A percentile compares a stretch with the other conserved stretches of the same genome.
Conservation (phyloP, 371 early-diverging fungal genomes). For the Lichtheimia corymbifera region DNA sequence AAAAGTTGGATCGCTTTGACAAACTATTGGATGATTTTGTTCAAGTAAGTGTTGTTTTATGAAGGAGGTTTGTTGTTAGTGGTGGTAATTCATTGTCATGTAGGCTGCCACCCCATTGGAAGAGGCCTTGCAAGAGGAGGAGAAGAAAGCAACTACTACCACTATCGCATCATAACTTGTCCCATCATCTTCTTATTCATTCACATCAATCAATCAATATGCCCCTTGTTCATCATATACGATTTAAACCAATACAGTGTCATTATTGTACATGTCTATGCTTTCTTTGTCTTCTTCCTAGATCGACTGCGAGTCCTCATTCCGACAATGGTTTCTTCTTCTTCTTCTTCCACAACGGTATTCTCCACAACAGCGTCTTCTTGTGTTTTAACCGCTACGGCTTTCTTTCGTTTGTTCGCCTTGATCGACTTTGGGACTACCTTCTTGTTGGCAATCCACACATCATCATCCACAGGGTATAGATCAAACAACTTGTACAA, state of each 20-base stretch:
- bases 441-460: constrained; percentile 14
- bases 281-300: background rate
- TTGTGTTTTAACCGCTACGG: background rate
- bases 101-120: background rate
- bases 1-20: constrained; percentile 44
- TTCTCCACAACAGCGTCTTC: constrained; percentile 26
- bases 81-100: background rate
- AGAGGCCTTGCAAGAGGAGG: background rate
- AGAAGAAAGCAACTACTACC: background rate
- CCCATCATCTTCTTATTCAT: too few relatives aligned
- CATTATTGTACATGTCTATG: background rate
- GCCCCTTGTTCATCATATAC: background rate
- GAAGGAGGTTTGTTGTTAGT: too few relatives aligned
- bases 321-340: background rate
- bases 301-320: background rate
- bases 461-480: constrained; percentile 36
- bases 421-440: constrained; percentile 13
- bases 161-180: too few relatives aligned
- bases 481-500: constrained; percentile 43
- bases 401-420: constrained; percentile 25
- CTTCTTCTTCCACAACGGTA: background rate
- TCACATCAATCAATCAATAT: too few relatives aligned
- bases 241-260: background rate
- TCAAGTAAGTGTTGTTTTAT: constrained; percentile 23
- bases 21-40: constrained; percentile 46